Conservation (phyloP, 495 filamentous ascomycete species). For the Hypoxylon trugodes region DNA sequence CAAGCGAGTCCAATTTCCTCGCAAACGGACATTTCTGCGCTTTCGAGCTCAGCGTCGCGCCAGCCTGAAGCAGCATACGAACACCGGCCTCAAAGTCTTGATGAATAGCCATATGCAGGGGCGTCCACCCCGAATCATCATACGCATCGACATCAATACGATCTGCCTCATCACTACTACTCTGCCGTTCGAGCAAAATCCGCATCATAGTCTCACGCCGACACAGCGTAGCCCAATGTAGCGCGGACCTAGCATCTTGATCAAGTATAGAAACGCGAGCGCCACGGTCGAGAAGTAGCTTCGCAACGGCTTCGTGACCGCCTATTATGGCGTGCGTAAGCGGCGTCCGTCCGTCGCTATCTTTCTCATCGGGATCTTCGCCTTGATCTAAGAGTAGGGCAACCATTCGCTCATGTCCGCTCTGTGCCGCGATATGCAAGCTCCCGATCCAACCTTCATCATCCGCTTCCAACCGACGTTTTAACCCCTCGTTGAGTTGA, state of each 20-base stretch:
- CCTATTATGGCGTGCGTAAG: constrained; percentile 31
- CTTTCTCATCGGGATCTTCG: constrained; percentile 21
- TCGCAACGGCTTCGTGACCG: constrained; percentile 19
- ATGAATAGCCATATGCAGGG: constrained; percentile 38
- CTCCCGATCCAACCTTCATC: constrained; percentile 32
- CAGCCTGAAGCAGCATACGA: constrained; percentile 10
- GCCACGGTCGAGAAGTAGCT: constrained; percentile 12
- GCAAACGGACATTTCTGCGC: constrained; percentile 16
- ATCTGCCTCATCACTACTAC: background rate
- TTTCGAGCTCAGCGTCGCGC: background rate
- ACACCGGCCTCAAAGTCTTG: constrained; percentile 36
- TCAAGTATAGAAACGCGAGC: constrained; percentile 13
- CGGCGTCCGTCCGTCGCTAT: constrained; percentile 38
- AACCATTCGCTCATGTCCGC: constrained; percentile 34
- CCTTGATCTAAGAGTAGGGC: constrained; percentile 25
- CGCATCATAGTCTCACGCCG: constrained; percentile 29
- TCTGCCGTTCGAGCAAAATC: constrained; percentile 25
- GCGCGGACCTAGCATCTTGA: constrained; percentile 21
- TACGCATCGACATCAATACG: constrained; percentile 32
- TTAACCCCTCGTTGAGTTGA: constrained; percentile 1
- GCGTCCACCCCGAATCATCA: constrained; percentile 35
- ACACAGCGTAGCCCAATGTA: constrained; percentile 40
- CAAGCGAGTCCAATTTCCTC: background rate
- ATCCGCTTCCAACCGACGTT: background rate
- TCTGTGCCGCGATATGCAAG: constrained; percentile 41